Evolutionary conservation across 1,139 yeast genomes (phyloP), one percentile per base, ranked within the genome.

Genomic region (Pneumocystis canis): DNA sequence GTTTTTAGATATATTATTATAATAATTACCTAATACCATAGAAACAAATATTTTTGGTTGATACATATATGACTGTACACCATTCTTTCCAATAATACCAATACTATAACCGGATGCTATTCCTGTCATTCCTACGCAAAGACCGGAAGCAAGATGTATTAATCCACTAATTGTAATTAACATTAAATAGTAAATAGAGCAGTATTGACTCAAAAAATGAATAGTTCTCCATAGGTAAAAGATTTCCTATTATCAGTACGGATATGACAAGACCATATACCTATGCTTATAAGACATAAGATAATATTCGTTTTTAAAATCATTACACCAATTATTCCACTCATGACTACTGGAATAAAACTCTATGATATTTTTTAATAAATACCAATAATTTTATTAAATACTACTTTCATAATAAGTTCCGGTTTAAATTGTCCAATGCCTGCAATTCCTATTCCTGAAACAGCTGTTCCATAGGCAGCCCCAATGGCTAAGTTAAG

Each of bases 31-130:
- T 47, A 47, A 47, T 47, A 90, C 90, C 87, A 92, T 92, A 73
- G 97, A 97, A 67, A 92, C 98, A 76, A 92, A 92, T 72, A 92
- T 82, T 78, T 96, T 84, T 70, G 97, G 97, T 77, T 92, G 97
- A 74, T 89, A 95, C 76, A 95, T 89, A 71, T 87, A 85, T 75
- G 94, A 95, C 79, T 97, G 87, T 63, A 92, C 97, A 77, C 98
- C 98, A 67, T 94, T 97, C 75, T 92, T 98, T 73, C 98, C 98
- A 67, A 92, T 97, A 69, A 92, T 88, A 73, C 98, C 98, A 77
- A 92, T 92, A 71, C 97, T 95, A 74, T 89, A 92, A 67, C 98
- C 98, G 62, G 97, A 96, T 70, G 97, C 96, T 75, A 92, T 81
- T 74, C 97, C 95, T 67, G 97, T 86, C 71, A 94, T 82, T 67